Evolutionary conservation across 2,329 filamentous ascomycete genomes (phyloP).

Genomic region (Xylariales sp.): DNA sequence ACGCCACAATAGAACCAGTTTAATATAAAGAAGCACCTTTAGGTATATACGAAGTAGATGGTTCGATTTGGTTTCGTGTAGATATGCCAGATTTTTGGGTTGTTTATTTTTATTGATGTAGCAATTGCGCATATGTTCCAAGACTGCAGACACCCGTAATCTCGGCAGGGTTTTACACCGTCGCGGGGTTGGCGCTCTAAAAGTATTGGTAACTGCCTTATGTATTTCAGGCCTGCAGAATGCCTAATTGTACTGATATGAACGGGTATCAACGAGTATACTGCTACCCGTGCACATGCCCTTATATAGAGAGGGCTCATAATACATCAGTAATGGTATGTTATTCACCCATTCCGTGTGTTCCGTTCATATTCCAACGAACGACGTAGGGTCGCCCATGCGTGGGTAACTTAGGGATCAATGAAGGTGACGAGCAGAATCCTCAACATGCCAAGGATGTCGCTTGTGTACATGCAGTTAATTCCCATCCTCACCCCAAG

Average conservation of each 20-base stretch:
- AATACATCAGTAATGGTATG: slow-evolving; percentile 19
- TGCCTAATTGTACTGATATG: slow-evolving; percentile 14
- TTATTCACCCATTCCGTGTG: slow-evolving; percentile 13
- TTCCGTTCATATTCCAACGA: slow-evolving; percentile 10
- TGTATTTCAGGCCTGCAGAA: slow-evolving; percentile 1
- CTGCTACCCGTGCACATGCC: neutral
- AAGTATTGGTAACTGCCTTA: neutral
- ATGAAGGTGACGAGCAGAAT: slow-evolving; percentile 12
- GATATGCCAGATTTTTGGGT: no score
- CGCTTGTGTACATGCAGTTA: slow-evolving; percentile 1
- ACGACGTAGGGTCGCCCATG: slow-evolving; percentile 9
- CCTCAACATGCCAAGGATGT: slow-evolving; percentile 5
- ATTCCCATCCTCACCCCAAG: slow-evolving; percentile 4
- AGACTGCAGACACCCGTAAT: neutral
- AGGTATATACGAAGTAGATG: no score
- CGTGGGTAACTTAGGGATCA: slow-evolving; percentile 2
- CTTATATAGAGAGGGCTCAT: slow-evolving; percentile 16
- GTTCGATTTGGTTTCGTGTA: no score
- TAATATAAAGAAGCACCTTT: no score
- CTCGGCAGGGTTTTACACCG: neutral
- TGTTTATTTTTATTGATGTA: no score
- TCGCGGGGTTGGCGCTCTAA: neutral
- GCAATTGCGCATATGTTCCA: neutral
- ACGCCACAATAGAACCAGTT: no score
- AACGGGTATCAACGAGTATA: neutral